These are phyloP conservation scores for Epichloe uncinata DNA, from an alignment of 2,329 filamentous ascomycete genomes.

Conservation along the genomic window DNA sequence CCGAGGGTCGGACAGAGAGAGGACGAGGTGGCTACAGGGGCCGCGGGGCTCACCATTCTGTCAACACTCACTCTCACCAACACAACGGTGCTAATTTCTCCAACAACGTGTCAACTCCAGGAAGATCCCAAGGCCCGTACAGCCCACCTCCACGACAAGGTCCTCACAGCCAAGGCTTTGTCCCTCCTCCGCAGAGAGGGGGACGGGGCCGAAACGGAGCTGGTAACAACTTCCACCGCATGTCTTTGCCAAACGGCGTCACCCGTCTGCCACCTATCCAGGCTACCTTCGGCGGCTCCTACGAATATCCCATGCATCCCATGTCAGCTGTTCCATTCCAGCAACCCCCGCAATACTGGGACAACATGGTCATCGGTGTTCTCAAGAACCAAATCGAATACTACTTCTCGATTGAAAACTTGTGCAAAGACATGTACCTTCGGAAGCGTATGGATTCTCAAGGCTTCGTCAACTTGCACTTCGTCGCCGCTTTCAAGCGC, in stretches of 20 bases:
- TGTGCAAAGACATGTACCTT: conserved; percentile 84
- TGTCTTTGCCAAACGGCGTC: conserved; percentile 25
- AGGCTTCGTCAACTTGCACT: conserved; percentile 69
- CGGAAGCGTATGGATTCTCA: conserved; percentile 89
- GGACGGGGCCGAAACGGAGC: conserved; percentile 21
- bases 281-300: conserved; percentile 19
- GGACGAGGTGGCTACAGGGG: conserved; percentile 32
- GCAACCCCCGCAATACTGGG: conserved; percentile 33
- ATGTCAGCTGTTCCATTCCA: conserved; percentile 23
- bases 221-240: conserved; percentile 23
- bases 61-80: conserved; percentile 22
- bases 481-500: conserved; percentile 79
- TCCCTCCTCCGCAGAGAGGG: conserved; percentile 21
- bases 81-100: conserved; percentile 18
- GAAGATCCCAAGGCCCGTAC: conserved; percentile 25
- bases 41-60: conserved; percentile 30
- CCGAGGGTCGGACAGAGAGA: conserved; percentile 26
- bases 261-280: conserved; percentile 24
- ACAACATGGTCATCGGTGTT: conserved; percentile 32
- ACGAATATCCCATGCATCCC: conserved; percentile 29
- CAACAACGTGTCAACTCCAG: conserved; percentile 20
- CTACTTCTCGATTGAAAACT: conserved; percentile 93
- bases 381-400: conserved; percentile 57
- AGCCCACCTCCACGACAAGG: conserved; percentile 32
- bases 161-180: conserved; percentile 21